These are phyloP conservation scores for Warburgia ugandensis DNA, from an alignment of 164 flowering plant genomes.

Conservation along the genomic window DNA sequence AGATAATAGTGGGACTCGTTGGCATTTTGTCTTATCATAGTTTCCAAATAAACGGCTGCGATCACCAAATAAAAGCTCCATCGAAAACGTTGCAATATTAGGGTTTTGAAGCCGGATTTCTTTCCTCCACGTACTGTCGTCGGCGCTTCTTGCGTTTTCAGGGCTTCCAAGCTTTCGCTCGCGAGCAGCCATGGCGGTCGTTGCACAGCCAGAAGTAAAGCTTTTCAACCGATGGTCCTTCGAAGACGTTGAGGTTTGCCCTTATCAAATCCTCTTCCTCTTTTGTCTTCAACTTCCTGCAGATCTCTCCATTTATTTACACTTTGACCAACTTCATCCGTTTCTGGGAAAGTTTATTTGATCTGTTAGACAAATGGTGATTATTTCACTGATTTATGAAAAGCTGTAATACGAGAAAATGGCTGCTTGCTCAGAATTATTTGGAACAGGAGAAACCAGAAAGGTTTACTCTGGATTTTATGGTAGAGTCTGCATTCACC, in stretches of 20 bases:
- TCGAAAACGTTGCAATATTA: not conserved
- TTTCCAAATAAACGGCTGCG: too few species aligned
- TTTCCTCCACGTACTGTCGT: not conserved
- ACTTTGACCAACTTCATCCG: not conserved
- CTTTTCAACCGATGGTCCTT: constrained; percentile 32
- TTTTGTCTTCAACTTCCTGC: not conserved
- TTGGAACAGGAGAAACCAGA: not conserved
- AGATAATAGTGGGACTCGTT: too few species aligned
- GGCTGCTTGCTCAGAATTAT: not conserved
- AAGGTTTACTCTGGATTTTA: not conserved
- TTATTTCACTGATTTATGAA: too few species aligned
- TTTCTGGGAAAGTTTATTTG: too few species aligned
- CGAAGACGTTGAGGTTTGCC: constrained; percentile 21
- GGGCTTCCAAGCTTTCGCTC: not conserved
- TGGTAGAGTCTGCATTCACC: too few species aligned
- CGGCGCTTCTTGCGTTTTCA: not conserved
- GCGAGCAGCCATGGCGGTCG: constrained; percentile 11
- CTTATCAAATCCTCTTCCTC: not conserved
- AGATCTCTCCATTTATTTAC: not conserved
- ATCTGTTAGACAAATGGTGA: too few species aligned
- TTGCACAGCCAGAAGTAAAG: constrained; percentile 22
- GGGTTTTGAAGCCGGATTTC: not conserved
- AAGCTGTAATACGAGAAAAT: too few species aligned
- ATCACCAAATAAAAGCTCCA: too few species aligned
- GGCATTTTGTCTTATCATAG: too few species aligned